Base-by-base conservation (phyloP, 108 stramenopile genomes). In the Chaetoceros tenuissimus region DNA sequence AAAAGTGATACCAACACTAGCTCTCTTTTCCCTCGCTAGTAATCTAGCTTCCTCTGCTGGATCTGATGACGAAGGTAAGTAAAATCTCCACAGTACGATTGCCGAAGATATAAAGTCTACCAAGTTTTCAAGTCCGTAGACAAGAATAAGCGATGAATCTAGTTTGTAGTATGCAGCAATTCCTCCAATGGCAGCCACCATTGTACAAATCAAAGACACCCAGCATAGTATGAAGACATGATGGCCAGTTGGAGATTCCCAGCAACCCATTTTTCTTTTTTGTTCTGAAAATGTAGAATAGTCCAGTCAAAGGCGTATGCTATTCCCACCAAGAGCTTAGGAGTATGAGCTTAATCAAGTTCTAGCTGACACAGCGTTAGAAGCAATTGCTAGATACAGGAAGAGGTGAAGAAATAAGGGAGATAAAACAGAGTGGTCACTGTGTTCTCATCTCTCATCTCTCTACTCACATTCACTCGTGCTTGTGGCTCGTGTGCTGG, bases 71-170 rank as follows among this genome's bases (percentile, higher is more conserved):
- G 63, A 66, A 22, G 84, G 77, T 40, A 60, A 64, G 66, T 73
- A 85, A 56, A 89, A 89, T 28, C 87, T 59, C 87, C 87, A 89
- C 22, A 89, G 29, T 17, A 89, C 87, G 3, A 89, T 74, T 1
- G 66, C 71, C 46, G 61, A 67, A 21, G 72, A 74, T 18, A 82
- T 46, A 31, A 85, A 77, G 64, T 89, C 87, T 19, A 89, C 87
- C 22, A 69, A 55, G 56, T 89, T 89, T 57, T 89, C 87, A 3
- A 89, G 69, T 1, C 87, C 87, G 56, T 78, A 89, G 2, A 73
- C 77, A 24, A 89, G 63, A 50, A 81, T 78, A 8, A 89, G 65
- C 0, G 71, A 68, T 2, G 80, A 80, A 34, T 70, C 82, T 22
- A 25, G 66, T 66, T 66, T 80, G 50, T 24, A 26, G 48, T 67